Evolutionary conservation across 225 moss, liverwort and hornwort species (phyloP), one percentile per base, ranked within the genome.

Genomic region (Polytrichum commune): DNA sequence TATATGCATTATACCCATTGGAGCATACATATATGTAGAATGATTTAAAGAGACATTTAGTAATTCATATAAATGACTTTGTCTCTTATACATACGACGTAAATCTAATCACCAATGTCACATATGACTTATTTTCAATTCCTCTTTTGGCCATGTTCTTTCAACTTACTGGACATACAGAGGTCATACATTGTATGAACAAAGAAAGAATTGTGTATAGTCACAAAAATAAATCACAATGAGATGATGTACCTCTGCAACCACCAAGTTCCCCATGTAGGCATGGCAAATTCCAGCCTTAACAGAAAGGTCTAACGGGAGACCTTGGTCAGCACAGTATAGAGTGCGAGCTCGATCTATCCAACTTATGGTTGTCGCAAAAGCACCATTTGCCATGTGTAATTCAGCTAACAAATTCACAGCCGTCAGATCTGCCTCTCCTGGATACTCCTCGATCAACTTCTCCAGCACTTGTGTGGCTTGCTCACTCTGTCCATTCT

Each of bases 221-320:
- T 10, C 38, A 10, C 38, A 38, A 38, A 38, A 38, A 13, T 13
- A 38, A 38, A 38, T 33, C 10, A 38, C 38, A 13, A 38, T 38
- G 2, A 38, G 38, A 38, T 13, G 13, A 13, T 38, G 3, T 80
- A 97, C 97, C 92, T 98, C 98, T 18, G 98, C 98, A 65, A 90
- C 90, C 76, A 85, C 88, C 80, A 98, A 83, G 79, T 90, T 85
- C 68, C 91, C 95, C 79, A 93, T 79, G 77, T 98, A 93, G 6
- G 98, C 95, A 86, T 98, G 93, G 66, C 98, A 95, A 55, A 98
- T 98, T 81, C 98, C 98, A 81, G 91, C 90, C 81, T 98, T 98
- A 54, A 91, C 91, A 62, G 98, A 91, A 71, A 98, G 88, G 75
- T 98, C 98, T 33, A 98, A 69, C 29, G 98, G 98, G 16, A 95